Percentiles rank a stretch among this genome's conserved stretches.
Evolutionary conservation across 306 rosid species (phyloP).

Genomic region (Trifolium pratense): DNA sequence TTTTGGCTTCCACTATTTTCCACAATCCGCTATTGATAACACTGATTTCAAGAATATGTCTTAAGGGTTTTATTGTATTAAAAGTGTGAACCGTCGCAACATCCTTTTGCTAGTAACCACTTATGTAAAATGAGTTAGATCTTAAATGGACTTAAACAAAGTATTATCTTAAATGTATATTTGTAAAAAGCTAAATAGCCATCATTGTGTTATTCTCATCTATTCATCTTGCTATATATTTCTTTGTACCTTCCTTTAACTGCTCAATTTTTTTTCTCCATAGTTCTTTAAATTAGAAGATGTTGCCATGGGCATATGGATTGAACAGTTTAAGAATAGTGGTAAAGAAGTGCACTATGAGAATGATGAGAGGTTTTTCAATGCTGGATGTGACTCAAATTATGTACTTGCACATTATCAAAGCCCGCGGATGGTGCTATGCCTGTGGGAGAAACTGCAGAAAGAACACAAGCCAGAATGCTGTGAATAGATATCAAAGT

Average conservation of each 20-base stretch:
- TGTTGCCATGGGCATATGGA: slow-evolving; percentile 97
- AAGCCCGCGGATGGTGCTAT: slow-evolving; percentile 75
- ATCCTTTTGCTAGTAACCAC: not conserved
- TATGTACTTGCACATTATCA: slow-evolving; percentile 89
- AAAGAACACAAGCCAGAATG: slow-evolving; percentile 64
- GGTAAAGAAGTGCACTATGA: slow-evolving; percentile 71
- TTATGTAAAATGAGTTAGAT: slow-evolving; percentile 23
- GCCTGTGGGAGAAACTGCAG: slow-evolving; percentile 95
- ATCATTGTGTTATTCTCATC: slow-evolving; percentile 19
- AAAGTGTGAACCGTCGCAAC: not conserved
- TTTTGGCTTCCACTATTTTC: too few species aligned
- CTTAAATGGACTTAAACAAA: slow-evolving; percentile 13
- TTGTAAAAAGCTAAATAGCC: not conserved
- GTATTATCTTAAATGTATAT: slow-evolving; percentile 6
- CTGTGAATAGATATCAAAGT: slow-evolving; percentile 63
- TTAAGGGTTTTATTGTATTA: not conserved
- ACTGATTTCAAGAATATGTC: not conserved
- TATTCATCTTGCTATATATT: not conserved
- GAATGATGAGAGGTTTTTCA: slow-evolving; percentile 78
- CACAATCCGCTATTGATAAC: too few species aligned
- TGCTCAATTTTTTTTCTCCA: not conserved
- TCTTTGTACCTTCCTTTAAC: slow-evolving; percentile 10
- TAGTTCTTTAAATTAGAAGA: slow-evolving; percentile 96
- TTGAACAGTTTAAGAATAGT: slow-evolving; percentile 68
- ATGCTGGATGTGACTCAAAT: slow-evolving; percentile 79